These are phyloP conservation scores for Trypanosoma conorhini DNA, from an alignment of 208 protist species.

Conservation along the genomic window DNA sequence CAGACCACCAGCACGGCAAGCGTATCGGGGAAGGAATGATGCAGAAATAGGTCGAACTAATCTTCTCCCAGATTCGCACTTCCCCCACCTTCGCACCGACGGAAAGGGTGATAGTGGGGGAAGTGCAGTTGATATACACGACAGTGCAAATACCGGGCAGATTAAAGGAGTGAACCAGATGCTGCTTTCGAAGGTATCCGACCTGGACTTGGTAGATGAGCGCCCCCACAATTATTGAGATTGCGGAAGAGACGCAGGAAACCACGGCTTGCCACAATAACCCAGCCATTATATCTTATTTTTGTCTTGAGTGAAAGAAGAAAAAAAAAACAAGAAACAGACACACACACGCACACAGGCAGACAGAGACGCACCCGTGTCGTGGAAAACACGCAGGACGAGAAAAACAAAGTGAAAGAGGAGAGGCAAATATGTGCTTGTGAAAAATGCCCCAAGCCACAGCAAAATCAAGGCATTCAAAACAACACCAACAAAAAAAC, in stretches of 20 bases:
- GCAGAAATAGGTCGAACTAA: slow-evolving; percentile 14
- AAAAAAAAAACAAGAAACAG: no score
- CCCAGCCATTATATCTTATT: background rate
- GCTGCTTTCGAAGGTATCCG: background rate
- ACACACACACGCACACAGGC: no score
- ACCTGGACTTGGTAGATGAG: background rate
- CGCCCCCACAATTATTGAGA: slow-evolving; percentile 1
- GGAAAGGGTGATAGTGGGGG: slow-evolving; percentile 7
- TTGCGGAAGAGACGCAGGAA: background rate
- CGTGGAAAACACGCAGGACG: background rate
- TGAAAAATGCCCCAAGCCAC: no score
- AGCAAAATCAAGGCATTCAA: background rate
- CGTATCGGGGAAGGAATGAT: background rate
- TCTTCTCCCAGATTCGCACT: slow-evolving; percentile 17
- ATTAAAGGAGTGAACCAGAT: slow-evolving; percentile 7
- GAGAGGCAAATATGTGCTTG: background rate
- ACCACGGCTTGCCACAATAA: slow-evolving; percentile 6
- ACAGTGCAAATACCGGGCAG: slow-evolving; percentile 3
- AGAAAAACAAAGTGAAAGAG: slow-evolving; percentile 9
- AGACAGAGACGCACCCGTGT: background rate
- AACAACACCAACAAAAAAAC: background rate
- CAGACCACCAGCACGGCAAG: slow-evolving; percentile 15
- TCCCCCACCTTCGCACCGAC: background rate
- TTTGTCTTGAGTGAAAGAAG: slow-evolving; percentile 6
- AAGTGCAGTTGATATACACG: slow-evolving; percentile 11